phyloP scores from a whole-genome alignment of 768 basidiomycete genomes.

The Royoungia palumana region DNA sequence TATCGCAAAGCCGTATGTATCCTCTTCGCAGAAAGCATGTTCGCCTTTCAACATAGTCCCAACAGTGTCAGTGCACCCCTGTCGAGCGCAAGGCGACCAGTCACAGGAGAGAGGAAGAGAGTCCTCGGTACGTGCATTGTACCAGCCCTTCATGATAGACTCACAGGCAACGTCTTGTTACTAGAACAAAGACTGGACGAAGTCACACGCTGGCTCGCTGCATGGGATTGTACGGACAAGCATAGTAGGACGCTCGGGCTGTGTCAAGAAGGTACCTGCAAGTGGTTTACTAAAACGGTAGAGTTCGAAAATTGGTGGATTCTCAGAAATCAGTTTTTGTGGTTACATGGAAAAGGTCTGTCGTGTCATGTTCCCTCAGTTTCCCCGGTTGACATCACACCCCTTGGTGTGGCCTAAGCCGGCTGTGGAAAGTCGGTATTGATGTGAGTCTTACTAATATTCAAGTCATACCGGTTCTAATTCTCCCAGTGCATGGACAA shows the following conservation, averaged over 20 bases:
- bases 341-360: not conserved
- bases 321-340: not conserved
- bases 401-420: not conserved
- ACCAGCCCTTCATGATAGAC: no score
- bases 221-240: not conserved
- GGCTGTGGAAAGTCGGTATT: not conserved
- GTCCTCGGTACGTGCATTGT: no score
- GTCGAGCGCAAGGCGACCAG: no score
- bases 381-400: not conserved
- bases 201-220: no score
- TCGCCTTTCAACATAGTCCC: no score
- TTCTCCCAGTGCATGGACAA: not conserved
- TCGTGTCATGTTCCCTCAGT: not conserved
- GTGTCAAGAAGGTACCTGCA: not conserved
- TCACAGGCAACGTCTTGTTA: no score
- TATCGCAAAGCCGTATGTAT: no score
- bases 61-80: no score
- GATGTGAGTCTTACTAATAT: not conserved
- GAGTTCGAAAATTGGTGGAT: not conserved
- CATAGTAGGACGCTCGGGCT: not conserved
- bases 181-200: no score
- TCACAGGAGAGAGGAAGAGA: no score
- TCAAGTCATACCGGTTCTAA: not conserved
- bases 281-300: not conserved
- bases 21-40: no score